Evolutionary conservation across 345 rosid species (phyloP).

Genomic region (Luvunga scandens): DNA sequence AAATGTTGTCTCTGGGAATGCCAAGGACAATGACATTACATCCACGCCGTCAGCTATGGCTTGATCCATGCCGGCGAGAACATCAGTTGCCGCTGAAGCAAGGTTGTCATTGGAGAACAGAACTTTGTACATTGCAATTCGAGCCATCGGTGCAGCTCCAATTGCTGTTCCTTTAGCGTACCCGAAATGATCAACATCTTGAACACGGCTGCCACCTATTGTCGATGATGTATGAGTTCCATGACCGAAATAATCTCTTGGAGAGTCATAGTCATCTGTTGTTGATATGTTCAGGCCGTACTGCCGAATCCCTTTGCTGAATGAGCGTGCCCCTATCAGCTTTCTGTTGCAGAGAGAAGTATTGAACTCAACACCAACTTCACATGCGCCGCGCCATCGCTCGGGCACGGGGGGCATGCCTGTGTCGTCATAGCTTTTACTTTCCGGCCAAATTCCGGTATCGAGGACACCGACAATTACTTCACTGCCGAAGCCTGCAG

Average conservation of each 20-base stretch:
- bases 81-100: conserved; percentile 38
- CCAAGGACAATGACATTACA: conserved; percentile 38
- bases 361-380: conserved; percentile 37
- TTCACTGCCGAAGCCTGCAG: conserved; percentile 38
- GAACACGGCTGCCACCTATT: conserved; percentile 38
- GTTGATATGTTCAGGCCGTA: conserved; percentile 25
- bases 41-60: conserved; percentile 55
- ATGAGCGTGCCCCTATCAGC: conserved; percentile 45
- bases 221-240: conserved; percentile 57
- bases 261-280: conserved; percentile 45
- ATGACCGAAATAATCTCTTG: conserved; percentile 49
- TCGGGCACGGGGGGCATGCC: conserved; percentile 43
- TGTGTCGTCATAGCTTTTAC: conserved; percentile 40
- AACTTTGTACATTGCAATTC: conserved; percentile 61
- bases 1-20: conserved; percentile 38
- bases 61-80: conserved; percentile 18
- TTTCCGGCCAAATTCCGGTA: conserved; percentile 52
- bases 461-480: conserved; percentile 47
- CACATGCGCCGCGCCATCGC: conserved; percentile 43
- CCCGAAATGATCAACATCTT: conserved; percentile 36
- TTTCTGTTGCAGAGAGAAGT: conserved; percentile 44
- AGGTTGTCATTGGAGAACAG: conserved; percentile 18
- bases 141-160: conserved; percentile 45
- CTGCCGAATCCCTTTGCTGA: conserved; percentile 50
- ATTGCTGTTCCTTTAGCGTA: conserved; percentile 47